A percentile compares a stretch with the other conserved stretches of the same genome.
These are phyloP conservation scores for Didymella pomorum DNA, from an alignment of 2,329 filamentous ascomycete genomes.

Conservation along the genomic window DNA sequence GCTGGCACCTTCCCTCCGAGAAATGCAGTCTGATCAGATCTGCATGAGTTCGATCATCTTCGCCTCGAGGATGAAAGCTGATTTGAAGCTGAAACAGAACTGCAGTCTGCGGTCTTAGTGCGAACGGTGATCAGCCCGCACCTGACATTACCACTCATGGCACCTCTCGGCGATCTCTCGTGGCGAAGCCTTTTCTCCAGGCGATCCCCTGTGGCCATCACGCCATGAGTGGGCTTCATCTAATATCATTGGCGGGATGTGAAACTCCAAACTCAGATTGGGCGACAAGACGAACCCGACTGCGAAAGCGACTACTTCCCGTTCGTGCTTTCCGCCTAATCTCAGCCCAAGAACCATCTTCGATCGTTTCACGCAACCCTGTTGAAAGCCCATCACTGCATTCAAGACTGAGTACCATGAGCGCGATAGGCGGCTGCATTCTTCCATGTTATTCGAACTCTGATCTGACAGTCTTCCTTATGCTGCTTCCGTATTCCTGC, in stretches of 20 bases:
- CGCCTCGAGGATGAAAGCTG: not conserved
- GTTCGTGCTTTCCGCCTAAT: not conserved
- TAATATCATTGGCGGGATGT: slow-evolving; percentile 2
- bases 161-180: not conserved
- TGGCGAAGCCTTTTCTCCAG: not conserved
- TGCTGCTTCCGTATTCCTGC: not conserved
- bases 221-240: slow-evolving; percentile 4
- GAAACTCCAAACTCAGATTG: not conserved
- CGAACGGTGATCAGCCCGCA: not conserved
- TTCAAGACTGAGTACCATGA: not conserved
- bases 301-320: slow-evolving; percentile 1
- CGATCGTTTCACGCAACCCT: slow-evolving; percentile 1
- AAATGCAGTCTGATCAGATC: not conserved
- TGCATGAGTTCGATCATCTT: not conserved
- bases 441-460: not conserved
- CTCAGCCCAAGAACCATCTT: not conserved
- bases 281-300: not conserved
- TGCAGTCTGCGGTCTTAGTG: not conserved
- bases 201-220: not conserved
- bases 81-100: not conserved
- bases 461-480: not conserved
- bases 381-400: not conserved
- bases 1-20: not conserved
- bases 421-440: not conserved
- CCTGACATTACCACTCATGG: not conserved